Evolutionary conservation across 1,139 yeast species (phyloP).

Genomic region (Geotrichum siamense): DNA sequence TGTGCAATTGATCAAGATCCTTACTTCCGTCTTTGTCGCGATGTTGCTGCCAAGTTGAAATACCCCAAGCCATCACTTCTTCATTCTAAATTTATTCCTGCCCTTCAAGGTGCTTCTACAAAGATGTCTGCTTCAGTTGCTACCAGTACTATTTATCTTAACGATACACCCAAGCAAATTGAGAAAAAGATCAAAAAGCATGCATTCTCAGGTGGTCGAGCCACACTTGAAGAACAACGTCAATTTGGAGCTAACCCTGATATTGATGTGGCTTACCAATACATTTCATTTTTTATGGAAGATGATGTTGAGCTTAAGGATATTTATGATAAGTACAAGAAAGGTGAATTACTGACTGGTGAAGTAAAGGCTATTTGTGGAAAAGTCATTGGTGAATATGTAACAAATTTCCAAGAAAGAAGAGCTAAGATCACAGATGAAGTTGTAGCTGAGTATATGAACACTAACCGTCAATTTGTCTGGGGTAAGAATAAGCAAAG

Average conservation of each 20-base stretch:
- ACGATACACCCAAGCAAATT: conserved; percentile 86
- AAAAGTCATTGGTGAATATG: conserved; percentile 69
- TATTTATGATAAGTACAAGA: conserved; percentile 58
- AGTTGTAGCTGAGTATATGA: conserved; percentile 68
- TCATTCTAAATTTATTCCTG: conserved; percentile 97
- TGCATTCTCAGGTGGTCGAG: conserved; percentile 94
- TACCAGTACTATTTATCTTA: conserved; percentile 81
- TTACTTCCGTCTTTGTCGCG: conserved; percentile 94
- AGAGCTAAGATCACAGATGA: conserved; percentile 62
- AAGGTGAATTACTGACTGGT: conserved; percentile 83
- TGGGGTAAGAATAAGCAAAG: conserved; percentile 44
- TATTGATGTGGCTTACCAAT: conserved; percentile 92
- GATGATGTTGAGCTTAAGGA: conserved; percentile 73
- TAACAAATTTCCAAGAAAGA: conserved; percentile 71
- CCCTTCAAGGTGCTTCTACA: conserved; percentile 91
- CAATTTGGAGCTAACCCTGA: conserved; percentile 89
- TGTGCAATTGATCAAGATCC: conserved; percentile 99
- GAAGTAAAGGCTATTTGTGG: conserved; percentile 90
- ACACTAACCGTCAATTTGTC: conserved; percentile 64
- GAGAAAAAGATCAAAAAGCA: conserved; percentile 92
- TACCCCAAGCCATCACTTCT: conserved; percentile 86
- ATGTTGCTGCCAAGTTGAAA: conserved; percentile 89
- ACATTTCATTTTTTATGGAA: conserved; percentile 77
- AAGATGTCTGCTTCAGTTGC: conserved; percentile 96
- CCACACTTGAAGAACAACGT: conserved; percentile 83